Percentiles rank a stretch among this genome's conserved stretches.
phyloP scores from a whole-genome alignment of 2,329 filamentous ascomycete species.

The Sclerotinia glacialis region DNA sequence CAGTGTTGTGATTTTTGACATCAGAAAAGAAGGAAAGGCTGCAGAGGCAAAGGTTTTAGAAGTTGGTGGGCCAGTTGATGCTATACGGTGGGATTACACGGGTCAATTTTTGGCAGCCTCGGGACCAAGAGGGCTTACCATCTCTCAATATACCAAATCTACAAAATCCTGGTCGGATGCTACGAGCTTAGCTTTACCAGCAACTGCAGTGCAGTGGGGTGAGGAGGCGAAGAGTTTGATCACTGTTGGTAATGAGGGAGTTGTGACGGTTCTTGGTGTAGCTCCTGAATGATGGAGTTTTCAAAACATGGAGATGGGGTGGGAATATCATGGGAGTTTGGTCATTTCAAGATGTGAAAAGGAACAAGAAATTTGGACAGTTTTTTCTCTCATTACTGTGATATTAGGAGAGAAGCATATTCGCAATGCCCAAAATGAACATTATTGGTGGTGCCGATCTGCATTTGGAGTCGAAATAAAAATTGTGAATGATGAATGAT shows the following conservation, averaged over 20 bases:
- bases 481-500: background rate
- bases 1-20: slow-evolving; percentile 82
- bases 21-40: slow-evolving; percentile 85
- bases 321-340: slow-evolving; percentile 20
- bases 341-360: slow-evolving; percentile 13
- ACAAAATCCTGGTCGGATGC: slow-evolving; percentile 88
- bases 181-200: slow-evolving; percentile 70
- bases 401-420: slow-evolving; percentile 16
- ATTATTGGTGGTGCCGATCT: background rate
- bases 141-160: slow-evolving; percentile 86
- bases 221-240: slow-evolving; percentile 70
- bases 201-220: slow-evolving; percentile 76
- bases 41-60: slow-evolving; percentile 82
- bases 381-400: slow-evolving; percentile 12
- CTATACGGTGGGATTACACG: slow-evolving; percentile 87
- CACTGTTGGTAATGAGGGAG: slow-evolving; percentile 70
- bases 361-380: slow-evolving; percentile 9
- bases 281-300: background rate
- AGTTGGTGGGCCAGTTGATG: slow-evolving; percentile 72
- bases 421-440: slow-evolving; percentile 14
- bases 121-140: slow-evolving; percentile 75
- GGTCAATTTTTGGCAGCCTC: slow-evolving; percentile 87
- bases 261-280: slow-evolving; percentile 64
- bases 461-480: background rate
- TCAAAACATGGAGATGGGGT: background rate